These are phyloP conservation scores for Colletotrichum sp. DNA, from an alignment of 2,329 filamentous ascomycete species.

Conservation along the genomic window DNA sequence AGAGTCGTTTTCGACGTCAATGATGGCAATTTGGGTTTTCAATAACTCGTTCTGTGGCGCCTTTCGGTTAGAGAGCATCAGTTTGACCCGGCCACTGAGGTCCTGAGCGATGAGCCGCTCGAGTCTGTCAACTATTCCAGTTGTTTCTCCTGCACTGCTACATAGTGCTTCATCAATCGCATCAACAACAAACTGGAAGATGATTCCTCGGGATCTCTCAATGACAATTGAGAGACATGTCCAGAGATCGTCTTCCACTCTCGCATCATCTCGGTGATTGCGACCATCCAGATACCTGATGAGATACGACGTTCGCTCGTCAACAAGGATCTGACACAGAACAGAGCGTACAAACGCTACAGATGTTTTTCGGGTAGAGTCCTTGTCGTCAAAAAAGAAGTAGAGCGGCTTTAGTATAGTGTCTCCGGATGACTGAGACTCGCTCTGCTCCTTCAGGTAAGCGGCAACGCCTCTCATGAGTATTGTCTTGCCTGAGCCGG, in stretches of 20 bases:
- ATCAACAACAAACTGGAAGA: not conserved
- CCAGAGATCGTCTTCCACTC: not conserved
- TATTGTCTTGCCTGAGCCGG: not conserved
- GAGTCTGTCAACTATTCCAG: accelerated
- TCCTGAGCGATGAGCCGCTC: accelerated
- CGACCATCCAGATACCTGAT: not conserved
- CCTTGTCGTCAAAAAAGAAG: not conserved
- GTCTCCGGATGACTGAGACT: too few species aligned
- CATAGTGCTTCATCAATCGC: not conserved
- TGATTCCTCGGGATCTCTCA: accelerated
- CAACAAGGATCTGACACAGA: not conserved
- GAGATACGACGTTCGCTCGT: not conserved
- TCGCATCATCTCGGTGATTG: accelerated
- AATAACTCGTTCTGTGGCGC: too few species aligned
- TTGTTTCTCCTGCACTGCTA: accelerated
- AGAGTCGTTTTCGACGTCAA: too few species aligned
- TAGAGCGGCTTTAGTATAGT: too few species aligned
- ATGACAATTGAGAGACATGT: accelerated
- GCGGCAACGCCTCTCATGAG: not conserved
- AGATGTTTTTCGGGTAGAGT: not conserved
- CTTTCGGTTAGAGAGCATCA: not conserved
- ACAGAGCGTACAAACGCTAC: not conserved
- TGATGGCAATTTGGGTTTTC: too few species aligned
- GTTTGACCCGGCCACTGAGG: not conserved
- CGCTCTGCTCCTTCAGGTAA: not conserved